Base-by-base conservation (phyloP, 345 rosid species). In the Theobroma cacao region DNA sequence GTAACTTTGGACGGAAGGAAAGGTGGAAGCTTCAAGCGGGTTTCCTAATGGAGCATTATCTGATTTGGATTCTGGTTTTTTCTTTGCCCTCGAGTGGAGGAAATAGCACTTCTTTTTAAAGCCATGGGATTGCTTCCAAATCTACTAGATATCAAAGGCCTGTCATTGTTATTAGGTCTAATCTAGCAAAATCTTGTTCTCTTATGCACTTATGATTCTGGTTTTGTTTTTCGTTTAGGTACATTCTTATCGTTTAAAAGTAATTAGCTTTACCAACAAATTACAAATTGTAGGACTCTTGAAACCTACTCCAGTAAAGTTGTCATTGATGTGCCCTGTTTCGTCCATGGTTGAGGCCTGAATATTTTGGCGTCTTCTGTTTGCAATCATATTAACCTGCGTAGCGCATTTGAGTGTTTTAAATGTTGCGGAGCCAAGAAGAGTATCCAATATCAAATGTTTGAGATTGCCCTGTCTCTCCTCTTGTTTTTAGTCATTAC, bases 391-490 rank as follows among this genome's bases (percentile, higher is more conserved):
- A 24, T 1, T 13, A 10, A 38, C 70, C 17, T 65, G 30, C 48
- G 18, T 64, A 58, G 28, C 10, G 24, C 33, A 62, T 6, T 20
- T 13, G 30, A 22, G 30, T 38, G 33, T 22, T 22, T 66, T 41
- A 41, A 38, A 41, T 9, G 36, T 60, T 28, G 36, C 36, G 30
- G 64, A 59, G 33, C 63, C 33, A 26, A 24, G 6, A 58, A 53
- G 20, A 26, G 18, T 28, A 60, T 60, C 7, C 7, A 5, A 36
- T 20, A 13, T 24, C 52, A 41, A 30, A 11, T 71, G 15, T 33
- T 8, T 18, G 60, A 71, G 59, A 48, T 18, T 30, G 13, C 40
- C 14, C 12, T 56, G 58, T 8, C 24, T 84, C 92, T 26, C 9
- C 17, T 31, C 62, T 52, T 72, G 62, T 72, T 52, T 52, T 52